Percentiles rank a stretch among this genome's conserved stretches.
phyloP scores from a whole-genome alignment of 805 yeast genomes.

The Schwanniomyces sp. region DNA sequence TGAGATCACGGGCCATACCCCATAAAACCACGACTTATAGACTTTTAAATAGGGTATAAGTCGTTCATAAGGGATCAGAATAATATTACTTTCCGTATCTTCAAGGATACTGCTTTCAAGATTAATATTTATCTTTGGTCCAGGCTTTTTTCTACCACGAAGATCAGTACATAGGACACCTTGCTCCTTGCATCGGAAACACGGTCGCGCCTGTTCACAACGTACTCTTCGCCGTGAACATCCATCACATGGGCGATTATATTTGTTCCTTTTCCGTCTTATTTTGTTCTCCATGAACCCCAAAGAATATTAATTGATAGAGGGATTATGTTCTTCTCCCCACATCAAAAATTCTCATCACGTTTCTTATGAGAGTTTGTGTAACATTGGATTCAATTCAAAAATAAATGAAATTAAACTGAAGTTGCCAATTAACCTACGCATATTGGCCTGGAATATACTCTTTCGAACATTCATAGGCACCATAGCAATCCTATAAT shows the following conservation, averaged over 20 bases:
- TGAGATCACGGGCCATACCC: slow-evolving; percentile 38
- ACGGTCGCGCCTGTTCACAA: not conserved
- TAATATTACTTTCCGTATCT: not conserved
- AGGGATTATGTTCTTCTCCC: too few species aligned
- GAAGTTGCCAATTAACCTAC: too few species aligned
- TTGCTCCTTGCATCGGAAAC: not conserved
- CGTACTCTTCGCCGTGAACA: not conserved
- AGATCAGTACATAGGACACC: not conserved
- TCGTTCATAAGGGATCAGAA: slow-evolving; percentile 12
- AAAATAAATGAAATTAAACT: too few species aligned
- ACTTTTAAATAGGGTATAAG: slow-evolving; percentile 35
- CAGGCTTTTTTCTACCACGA: not conserved
- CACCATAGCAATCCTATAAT: too few species aligned
- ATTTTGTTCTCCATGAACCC: too few species aligned
- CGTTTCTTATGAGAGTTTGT: too few species aligned
- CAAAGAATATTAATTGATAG: too few species aligned
- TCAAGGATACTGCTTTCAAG: too few species aligned
- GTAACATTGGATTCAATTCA: too few species aligned
- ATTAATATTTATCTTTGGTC: not conserved
- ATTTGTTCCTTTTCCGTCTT: not conserved
- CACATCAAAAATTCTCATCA: too few species aligned
- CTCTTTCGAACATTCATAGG: too few species aligned
- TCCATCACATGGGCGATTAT: not conserved
- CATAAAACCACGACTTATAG: slow-evolving; percentile 42
- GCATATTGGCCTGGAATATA: too few species aligned